Conservation (phyloP, 139 green algal species). For the Closterium sp. region DNA sequence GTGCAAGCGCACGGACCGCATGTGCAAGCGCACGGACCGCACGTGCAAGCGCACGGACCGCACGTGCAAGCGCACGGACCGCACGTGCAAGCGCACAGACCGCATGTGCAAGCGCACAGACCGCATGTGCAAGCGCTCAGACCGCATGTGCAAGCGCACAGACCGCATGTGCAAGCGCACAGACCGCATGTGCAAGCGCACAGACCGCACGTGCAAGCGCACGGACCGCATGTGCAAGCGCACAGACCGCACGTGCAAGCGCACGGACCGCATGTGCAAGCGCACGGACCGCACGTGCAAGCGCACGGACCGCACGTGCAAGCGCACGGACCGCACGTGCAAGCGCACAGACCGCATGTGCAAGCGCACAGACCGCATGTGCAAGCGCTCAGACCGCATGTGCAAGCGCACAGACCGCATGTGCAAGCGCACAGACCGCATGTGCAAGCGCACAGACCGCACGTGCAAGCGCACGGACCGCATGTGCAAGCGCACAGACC, state of each 20-base stretch:
- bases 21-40: constrained; percentile 92
- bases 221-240: constrained; percentile 93
- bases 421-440: constrained; percentile 90
- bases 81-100: constrained; percentile 92
- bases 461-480: constrained; percentile 92
- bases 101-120: no score
- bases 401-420: constrained; percentile 93
- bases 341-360: no score
- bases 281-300: constrained; percentile 92
- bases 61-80: constrained; percentile 90
- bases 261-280: constrained; percentile 93
- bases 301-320: constrained; percentile 90
- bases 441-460: constrained; percentile 92
- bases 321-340: constrained; percentile 90
- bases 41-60: constrained; percentile 92
- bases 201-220: constrained; percentile 90
- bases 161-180: constrained; percentile 91
- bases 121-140: constrained; percentile 90
- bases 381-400: constrained; percentile 91
- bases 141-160: constrained; percentile 93
- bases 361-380: no score
- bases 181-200: constrained; percentile 91
- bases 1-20: constrained; percentile 90
- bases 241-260: constrained; percentile 92
- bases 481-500: constrained; percentile 89